These are phyloP conservation scores for Daldinia caldariorum DNA, from an alignment of 495 filamentous ascomycete genomes.

Conservation along the genomic window DNA sequence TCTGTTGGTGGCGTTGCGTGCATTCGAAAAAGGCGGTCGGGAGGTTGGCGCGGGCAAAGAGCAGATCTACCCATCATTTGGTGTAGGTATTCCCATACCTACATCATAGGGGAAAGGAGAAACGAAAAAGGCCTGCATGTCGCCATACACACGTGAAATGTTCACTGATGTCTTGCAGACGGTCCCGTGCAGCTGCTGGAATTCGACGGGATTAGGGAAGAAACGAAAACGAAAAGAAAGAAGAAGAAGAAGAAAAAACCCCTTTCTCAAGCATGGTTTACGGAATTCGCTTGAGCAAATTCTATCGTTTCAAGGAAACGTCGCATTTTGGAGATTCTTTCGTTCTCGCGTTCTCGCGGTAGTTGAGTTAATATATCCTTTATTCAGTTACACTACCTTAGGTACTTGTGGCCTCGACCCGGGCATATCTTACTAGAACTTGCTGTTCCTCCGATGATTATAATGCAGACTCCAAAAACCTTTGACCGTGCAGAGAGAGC, in stretches of 20 bases:
- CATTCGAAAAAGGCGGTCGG: neutral
- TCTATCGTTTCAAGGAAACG: constrained; percentile 5
- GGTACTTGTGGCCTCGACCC: neutral
- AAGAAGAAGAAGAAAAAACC: neutral
- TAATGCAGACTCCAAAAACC: neutral
- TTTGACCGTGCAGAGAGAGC: neutral
- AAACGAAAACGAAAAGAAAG: too few relatives aligned
- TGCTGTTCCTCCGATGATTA: neutral
- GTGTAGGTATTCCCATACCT: neutral
- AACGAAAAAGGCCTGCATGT: neutral
- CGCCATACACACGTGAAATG: neutral
- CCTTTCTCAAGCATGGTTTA: neutral
- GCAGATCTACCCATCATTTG: neutral
- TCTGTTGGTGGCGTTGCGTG: neutral
- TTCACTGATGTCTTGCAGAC: constrained; percentile 1
- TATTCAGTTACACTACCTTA: neutral
- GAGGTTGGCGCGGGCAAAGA: neutral
- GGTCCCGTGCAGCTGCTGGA: neutral
- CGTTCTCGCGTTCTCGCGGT: neutral
- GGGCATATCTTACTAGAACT: constrained; percentile 3
- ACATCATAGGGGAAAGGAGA: neutral
- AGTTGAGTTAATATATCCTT: neutral
- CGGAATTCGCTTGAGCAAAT: neutral
- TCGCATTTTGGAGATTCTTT: constrained; percentile 1
- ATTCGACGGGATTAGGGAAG: neutral